Evolutionary conservation across 805 yeast genomes (phyloP).

Genomic region (Kodamaea hsintzibuensis): DNA sequence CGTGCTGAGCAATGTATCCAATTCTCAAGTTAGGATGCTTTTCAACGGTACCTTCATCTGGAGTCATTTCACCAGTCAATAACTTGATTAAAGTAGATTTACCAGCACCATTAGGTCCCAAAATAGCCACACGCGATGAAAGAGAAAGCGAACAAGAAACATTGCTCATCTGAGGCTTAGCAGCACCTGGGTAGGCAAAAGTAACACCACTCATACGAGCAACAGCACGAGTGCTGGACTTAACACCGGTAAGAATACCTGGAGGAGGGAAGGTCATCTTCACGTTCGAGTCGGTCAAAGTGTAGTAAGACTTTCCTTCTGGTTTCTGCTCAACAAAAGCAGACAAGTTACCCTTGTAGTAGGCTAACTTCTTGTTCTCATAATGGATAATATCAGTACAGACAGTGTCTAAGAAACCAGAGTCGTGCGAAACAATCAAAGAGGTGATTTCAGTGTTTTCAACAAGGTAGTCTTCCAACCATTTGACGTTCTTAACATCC

Average conservation of each 20-base stretch:
- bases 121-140: slow-evolving; percentile 94
- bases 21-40: slow-evolving; percentile 98
- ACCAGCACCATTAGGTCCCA: slow-evolving; percentile 99
- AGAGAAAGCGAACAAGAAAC: slow-evolving; percentile 90
- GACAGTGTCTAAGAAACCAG: slow-evolving; percentile 91
- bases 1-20: slow-evolving; percentile 98
- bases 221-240: slow-evolving; percentile 91
- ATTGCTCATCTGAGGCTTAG: slow-evolving; percentile 73
- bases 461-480: slow-evolving; percentile 88
- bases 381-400: slow-evolving; percentile 97
- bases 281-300: slow-evolving; percentile 87
- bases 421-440: slow-evolving; percentile 95
- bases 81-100: slow-evolving; percentile 93
- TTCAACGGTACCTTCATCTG: slow-evolving; percentile 86
- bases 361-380: slow-evolving; percentile 90
- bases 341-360: slow-evolving; percentile 94
- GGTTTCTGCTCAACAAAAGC: slow-evolving; percentile 91
- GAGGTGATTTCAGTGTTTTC: slow-evolving; percentile 88
- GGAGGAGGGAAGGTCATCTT: slow-evolving; percentile 99
- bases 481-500: slow-evolving; percentile 89
- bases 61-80: slow-evolving; percentile 88
- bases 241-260: slow-evolving; percentile 95
- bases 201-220: slow-evolving; percentile 84
- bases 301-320: slow-evolving; percentile 94
- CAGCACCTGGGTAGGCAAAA: slow-evolving; percentile 86